Percentiles rank a stretch among this genome's conserved stretches.
These are phyloP conservation scores for Blastocystis sp. DNA, from an alignment of 352 stramenopile species.

Conservation along the genomic window DNA sequence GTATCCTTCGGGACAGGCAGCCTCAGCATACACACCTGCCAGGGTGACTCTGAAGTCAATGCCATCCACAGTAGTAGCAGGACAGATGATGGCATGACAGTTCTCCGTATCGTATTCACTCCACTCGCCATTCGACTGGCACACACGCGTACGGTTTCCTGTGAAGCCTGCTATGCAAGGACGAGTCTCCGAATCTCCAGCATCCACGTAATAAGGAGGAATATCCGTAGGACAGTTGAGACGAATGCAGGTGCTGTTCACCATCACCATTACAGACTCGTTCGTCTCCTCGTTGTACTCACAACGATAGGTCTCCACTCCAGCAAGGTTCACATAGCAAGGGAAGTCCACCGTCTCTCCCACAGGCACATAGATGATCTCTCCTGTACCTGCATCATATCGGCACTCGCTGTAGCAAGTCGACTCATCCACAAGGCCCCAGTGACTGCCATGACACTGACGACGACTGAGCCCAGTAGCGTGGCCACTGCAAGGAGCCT, in stretches of 20 bases:
- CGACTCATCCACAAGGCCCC: slow-evolving; percentile 23
- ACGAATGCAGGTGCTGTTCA: neutral
- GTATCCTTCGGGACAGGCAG: slow-evolving; percentile 20
- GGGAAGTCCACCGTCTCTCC: neutral
- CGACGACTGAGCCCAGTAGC: neutral
- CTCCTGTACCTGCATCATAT: neutral
- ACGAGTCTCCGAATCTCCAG: slow-evolving; percentile 5
- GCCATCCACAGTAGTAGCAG: neutral
- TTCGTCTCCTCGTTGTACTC: slow-evolving; percentile 8
- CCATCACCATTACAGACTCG: neutral
- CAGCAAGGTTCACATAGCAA: slow-evolving; percentile 41
- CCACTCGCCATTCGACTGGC: neutral
- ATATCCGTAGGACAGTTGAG: neutral
- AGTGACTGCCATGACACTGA: neutral
- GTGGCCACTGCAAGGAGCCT: neutral
- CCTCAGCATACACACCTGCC: neutral
- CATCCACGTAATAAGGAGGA: neutral
- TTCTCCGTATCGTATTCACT: neutral
- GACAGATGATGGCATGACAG: neutral
- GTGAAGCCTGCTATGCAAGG: neutral
- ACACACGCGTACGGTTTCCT: neutral
- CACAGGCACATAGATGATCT: neutral
- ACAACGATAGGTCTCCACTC: neutral
- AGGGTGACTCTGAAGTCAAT: neutral
- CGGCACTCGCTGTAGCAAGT: neutral